Base-by-base conservation (phyloP, 1,284 basidiomycete species). In the Ceratobasidium sp. region DNA sequence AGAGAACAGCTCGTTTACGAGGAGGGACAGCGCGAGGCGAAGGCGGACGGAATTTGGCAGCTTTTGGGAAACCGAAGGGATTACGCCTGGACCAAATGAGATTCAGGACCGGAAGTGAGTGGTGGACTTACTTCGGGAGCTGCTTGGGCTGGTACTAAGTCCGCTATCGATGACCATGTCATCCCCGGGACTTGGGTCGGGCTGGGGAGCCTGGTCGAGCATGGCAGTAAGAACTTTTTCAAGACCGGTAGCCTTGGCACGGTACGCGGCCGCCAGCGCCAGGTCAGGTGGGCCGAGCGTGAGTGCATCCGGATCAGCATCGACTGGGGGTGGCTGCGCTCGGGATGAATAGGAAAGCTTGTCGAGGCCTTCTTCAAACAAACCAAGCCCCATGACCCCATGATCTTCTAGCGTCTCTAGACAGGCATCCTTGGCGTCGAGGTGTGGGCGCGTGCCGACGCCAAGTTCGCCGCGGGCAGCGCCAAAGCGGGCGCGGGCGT, bases 21-120 rank as follows among this genome's bases (percentile, higher is more conserved):
- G 85, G 0, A 88, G 88, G 1, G 86, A 86, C 42, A 92, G 81
- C 0, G 88, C 87, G 7, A 92, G 83, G 40, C 91, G 84, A 53
- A 92, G 83, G 8, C 91, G 85, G 42, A 92, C 90, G n/a, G 90
- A 90, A 75, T 92, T 92, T 0, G 91, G 91, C 1, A 92, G 82
- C 0, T 82, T 86, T 76, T 91, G 88, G 25, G 85, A 85, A 74
- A 86, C 82, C 11, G 78, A 76, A 70, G 79, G 73, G 46, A 77
- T 59, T 38, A 53, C 42, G 49, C 76, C 61, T 64, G 46, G 44
- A 51, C 6, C n/a, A 21, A 38, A 23, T 64, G 16, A 64, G 46
- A 23, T n/a, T 49, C 61, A 25, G 44, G 49, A n/a, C 25, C 33
- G 33, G 16, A n/a, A 14, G 28, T 9, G 16, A 23, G 86, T 86